Percentiles rank a stretch among this genome's conserved stretches.
phyloP scores from a whole-genome alignment of 306 rosid species.

The Castanea crenata region DNA sequence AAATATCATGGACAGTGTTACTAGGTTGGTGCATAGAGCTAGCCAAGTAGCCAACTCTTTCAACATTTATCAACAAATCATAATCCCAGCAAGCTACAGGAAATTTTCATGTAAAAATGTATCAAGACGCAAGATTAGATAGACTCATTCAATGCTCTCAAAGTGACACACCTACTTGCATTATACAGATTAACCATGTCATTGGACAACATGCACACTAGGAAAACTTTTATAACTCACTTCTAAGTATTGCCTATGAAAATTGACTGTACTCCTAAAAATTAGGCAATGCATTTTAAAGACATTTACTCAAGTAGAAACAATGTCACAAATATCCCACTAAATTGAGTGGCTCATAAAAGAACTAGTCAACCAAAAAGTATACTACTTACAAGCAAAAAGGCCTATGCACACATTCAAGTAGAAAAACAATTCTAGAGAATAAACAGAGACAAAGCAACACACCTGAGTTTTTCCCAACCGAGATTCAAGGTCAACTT shows the following conservation, averaged over 20 bases:
- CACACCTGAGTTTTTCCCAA: constrained; percentile 92
- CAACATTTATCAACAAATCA: neutral
- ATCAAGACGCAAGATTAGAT: neutral
- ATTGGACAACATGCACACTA: neutral
- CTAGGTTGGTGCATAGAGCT: neutral
- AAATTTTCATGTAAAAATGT: neutral
- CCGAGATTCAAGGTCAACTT: constrained; percentile 93
- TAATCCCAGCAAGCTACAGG: neutral
- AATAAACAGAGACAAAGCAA: neutral
- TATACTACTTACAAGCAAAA: neutral
- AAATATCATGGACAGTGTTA: neutral
- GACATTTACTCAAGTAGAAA: neutral
- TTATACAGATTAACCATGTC: neutral
- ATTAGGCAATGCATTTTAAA: neutral
- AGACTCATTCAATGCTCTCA: neutral
- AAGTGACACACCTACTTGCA: neutral
- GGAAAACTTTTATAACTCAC: neutral
- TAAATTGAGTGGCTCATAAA: neutral
- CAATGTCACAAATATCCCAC: neutral
- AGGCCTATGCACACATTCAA: neutral
- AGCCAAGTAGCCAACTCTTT: neutral
- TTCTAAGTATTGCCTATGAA: neutral
- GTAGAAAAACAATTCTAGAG: neutral
- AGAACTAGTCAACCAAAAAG: neutral
- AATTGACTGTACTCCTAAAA: neutral